phyloP scores from a whole-genome alignment of 805 yeast genomes.

The Yamadazyma kitorensis region DNA sequence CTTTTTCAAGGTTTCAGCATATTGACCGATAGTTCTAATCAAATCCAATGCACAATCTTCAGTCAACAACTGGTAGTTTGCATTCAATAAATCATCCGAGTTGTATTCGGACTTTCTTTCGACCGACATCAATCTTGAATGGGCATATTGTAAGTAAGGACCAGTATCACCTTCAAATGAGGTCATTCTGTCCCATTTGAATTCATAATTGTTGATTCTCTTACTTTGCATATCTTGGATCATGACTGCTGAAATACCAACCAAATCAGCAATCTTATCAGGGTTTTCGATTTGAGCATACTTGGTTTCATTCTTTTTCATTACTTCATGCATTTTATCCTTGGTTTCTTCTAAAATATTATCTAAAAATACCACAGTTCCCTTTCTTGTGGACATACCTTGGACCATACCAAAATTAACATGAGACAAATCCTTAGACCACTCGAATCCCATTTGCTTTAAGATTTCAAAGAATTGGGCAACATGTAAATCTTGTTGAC shows the following conservation, averaged over 20 bases:
- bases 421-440: constrained; percentile 81
- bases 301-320: constrained; percentile 87
- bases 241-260: constrained; percentile 97
- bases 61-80: constrained; percentile 59
- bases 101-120: constrained; percentile 70
- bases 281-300: constrained; percentile 93
- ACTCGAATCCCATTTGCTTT: constrained; percentile 83
- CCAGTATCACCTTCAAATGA: constrained; percentile 99
- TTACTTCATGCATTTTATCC: constrained; percentile 92
- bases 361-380: constrained; percentile 97
- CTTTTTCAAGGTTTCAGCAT: constrained; percentile 84
- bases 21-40: constrained; percentile 78
- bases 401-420: constrained; percentile 96
- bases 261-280: constrained; percentile 88
- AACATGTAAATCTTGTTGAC: constrained; percentile 92
- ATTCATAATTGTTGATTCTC: constrained; percentile 92
- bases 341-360: constrained; percentile 90
- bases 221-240: constrained; percentile 98
- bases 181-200: constrained; percentile 97
- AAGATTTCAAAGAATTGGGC: constrained; percentile 93
- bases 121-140: constrained; percentile 92
- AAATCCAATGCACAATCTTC: constrained; percentile 72
- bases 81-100: constrained; percentile 41
- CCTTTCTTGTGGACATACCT: constrained; percentile 98
- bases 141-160: constrained; percentile 97